Evolutionary conservation across 2,329 filamentous ascomycete species (phyloP).

Genomic region (Trichoderma semiorbis): DNA sequence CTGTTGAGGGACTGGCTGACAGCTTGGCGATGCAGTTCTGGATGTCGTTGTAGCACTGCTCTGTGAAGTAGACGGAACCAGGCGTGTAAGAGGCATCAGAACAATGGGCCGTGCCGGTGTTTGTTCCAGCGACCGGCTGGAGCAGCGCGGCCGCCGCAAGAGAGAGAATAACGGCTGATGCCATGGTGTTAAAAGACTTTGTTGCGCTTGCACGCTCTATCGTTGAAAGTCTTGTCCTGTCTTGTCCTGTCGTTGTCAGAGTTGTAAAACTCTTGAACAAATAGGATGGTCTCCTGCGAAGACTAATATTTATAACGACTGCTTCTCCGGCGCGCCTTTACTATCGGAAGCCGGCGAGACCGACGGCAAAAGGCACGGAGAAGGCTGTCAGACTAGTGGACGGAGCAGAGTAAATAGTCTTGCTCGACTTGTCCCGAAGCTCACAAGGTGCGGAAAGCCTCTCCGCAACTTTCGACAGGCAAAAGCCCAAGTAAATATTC

Average conservation of each 20-base stretch:
- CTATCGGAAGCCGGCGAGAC: not conserved
- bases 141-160: constrained; percentile 9
- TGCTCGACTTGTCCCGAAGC: not conserved
- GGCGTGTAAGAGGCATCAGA: not conserved
- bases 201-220: not conserved
- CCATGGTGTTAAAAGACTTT: not conserved
- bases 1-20: not conserved
- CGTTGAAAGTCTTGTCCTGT: not conserved
- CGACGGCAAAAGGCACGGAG: not conserved
- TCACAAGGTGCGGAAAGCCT: not conserved
- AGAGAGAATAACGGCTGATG: not conserved
- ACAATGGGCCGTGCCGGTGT: not conserved
- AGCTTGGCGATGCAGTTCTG: constrained; percentile 10
- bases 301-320: not conserved
- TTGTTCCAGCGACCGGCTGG: not conserved
- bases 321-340: not conserved
- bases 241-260: not conserved
- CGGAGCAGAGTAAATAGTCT: not conserved
- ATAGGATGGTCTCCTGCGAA: not conserved
- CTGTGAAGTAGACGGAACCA: not conserved
- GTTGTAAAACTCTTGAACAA: not conserved
- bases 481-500: not conserved
- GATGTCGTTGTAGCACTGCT: not conserved
- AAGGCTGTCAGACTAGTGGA: not conserved
- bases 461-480: not conserved